Evolutionary conservation across 2,329 filamentous ascomycete genomes (phyloP).

Genomic region (Cryphonectria naterciae): DNA sequence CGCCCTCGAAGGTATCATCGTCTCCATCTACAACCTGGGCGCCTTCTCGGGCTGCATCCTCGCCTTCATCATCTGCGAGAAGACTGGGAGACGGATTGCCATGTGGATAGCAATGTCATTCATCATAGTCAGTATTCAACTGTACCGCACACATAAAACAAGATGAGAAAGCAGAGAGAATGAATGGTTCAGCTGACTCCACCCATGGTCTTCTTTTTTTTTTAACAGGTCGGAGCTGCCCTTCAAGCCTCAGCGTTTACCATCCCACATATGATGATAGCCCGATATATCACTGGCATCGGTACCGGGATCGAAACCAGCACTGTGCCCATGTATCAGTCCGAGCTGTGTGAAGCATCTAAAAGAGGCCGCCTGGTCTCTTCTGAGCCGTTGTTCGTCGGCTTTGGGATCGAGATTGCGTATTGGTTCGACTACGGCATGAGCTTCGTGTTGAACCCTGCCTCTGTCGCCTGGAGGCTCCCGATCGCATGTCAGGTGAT

Average conservation of each 20-base stretch:
- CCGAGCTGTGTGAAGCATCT: constrained; percentile 48
- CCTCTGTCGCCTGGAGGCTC: constrained; percentile 38
- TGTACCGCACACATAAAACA: constrained; percentile 2
- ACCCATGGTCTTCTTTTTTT: background rate
- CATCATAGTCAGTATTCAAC: constrained; percentile 30
- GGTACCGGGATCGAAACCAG: constrained; percentile 38
- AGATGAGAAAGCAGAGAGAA: background rate
- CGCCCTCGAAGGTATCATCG: constrained; percentile 46
- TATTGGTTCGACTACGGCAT: constrained; percentile 41
- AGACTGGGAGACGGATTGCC: constrained; percentile 31
- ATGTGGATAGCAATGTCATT: constrained; percentile 36
- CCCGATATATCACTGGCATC: constrained; percentile 41
- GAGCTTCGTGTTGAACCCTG: constrained; percentile 34
- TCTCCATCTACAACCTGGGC: constrained; percentile 37
- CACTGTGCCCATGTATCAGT: constrained; percentile 47
- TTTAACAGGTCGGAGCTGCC: constrained; percentile 33
- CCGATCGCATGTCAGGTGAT: constrained; percentile 41
- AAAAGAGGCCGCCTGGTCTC: constrained; percentile 48
- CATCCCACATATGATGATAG: constrained; percentile 46
- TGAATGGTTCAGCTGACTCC: background rate
- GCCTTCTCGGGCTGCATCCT: constrained; percentile 43
- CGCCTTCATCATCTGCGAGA: constrained; percentile 32
- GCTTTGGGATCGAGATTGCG: constrained; percentile 35
- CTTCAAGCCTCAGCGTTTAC: constrained; percentile 40
- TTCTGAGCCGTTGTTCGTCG: constrained; percentile 40